phyloP scores from a whole-genome alignment of 768 basidiomycete genomes.

The Naganishia vaughanmartiniae region DNA sequence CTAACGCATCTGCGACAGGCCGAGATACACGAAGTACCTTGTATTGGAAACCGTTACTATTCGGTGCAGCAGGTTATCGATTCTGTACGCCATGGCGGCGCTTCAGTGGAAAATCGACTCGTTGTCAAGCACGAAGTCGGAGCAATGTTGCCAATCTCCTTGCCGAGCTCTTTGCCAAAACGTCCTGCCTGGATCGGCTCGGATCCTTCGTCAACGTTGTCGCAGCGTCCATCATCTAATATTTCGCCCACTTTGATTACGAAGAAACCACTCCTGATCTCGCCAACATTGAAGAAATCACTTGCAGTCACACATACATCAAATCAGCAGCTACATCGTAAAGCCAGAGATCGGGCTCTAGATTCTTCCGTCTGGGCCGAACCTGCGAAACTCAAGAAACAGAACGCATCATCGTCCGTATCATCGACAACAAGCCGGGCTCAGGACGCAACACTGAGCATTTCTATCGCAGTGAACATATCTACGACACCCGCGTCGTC shows the following conservation, averaged over 20 bases:
- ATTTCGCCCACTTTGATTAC: background rate
- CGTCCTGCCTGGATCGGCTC: background rate
- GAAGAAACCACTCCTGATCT: background rate
- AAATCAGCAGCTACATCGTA: background rate
- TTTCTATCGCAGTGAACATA: background rate
- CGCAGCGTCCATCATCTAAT: background rate
- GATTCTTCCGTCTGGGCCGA: slow-evolving; percentile 8
- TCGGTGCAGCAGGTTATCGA: slow-evolving; percentile 10
- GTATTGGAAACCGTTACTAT: slow-evolving; percentile 6
- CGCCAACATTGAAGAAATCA: no score
- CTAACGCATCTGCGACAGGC: background rate
- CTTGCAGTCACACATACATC: background rate
- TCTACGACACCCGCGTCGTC: no score
- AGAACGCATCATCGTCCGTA: background rate
- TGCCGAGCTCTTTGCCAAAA: background rate
- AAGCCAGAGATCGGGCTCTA: background rate
- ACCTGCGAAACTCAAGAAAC: background rate
- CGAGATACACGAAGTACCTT: slow-evolving; percentile 18
- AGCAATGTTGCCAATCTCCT: background rate
- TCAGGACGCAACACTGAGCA: background rate
- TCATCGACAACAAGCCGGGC: background rate
- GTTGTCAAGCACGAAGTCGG: background rate
- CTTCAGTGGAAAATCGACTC: background rate
- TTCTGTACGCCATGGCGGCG: background rate
- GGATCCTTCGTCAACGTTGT: background rate